phyloP scores from a whole-genome alignment of 2,329 filamentous ascomycete genomes.

The Drechslerella dactyloides region DNA sequence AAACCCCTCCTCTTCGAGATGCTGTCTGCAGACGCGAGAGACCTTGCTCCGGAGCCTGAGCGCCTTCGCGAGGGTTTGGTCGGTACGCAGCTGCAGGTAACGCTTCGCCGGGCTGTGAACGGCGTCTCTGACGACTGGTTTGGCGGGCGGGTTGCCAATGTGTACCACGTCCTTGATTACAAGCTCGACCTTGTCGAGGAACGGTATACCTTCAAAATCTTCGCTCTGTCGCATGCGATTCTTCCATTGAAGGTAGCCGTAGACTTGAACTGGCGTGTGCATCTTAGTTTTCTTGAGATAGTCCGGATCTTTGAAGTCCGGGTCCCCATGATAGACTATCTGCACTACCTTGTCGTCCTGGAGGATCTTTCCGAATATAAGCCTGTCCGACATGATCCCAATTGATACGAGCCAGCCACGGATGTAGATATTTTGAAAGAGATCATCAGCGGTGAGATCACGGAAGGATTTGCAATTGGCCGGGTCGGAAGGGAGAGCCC shows the following conservation, averaged over 20 bases:
- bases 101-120: constrained; percentile 76
- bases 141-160: constrained; percentile 60
- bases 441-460: constrained; percentile 37
- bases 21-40: constrained; percentile 63
- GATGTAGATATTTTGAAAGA: constrained; percentile 48
- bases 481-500: constrained; percentile 14
- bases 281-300: constrained; percentile 9
- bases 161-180: neutral
- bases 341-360: constrained; percentile 32
- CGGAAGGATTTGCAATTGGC: constrained; percentile 23
- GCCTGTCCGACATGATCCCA: constrained; percentile 34
- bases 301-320: constrained; percentile 5
- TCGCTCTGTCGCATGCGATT: neutral
- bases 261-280: constrained; percentile 42
- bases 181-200: constrained; percentile 19
- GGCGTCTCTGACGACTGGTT: constrained; percentile 60
- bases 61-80: constrained; percentile 69
- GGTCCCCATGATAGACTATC: neutral
- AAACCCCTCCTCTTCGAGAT: constrained; percentile 68
- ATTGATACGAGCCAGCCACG: constrained; percentile 52
- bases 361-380: constrained; percentile 43
- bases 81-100: constrained; percentile 83
- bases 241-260: constrained; percentile 26
- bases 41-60: constrained; percentile 73
- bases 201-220: neutral